phyloP scores from a whole-genome alignment of 2,329 filamentous ascomycete species.

The Aspergillus pseudotamarii region DNA sequence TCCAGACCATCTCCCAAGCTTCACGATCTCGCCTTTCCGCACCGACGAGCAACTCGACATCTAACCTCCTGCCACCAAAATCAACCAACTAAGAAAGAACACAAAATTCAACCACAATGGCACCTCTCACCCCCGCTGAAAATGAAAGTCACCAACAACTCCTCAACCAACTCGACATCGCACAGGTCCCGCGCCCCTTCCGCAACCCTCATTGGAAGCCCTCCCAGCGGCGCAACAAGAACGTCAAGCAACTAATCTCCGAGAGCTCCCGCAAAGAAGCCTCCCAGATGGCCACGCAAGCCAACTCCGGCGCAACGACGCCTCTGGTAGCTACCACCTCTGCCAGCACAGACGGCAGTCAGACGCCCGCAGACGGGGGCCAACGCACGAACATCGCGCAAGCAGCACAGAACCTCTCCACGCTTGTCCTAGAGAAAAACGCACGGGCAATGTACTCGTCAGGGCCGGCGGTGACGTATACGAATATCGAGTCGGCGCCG shows the following conservation, averaged over 20 bases:
- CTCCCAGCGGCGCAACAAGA: constrained; percentile 95
- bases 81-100: constrained; percentile 7
- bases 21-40: background rate
- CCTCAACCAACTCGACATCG: constrained; percentile 89
- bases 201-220: constrained; percentile 90
- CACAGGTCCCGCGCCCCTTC: constrained; percentile 83
- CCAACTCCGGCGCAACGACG: constrained; percentile 78
- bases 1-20: background rate
- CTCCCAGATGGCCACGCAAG: constrained; percentile 80
- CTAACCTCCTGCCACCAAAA: background rate
- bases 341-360: constrained; percentile 43
- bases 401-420: constrained; percentile 81
- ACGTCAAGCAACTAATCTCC: constrained; percentile 92
- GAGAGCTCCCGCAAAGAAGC: constrained; percentile 87
- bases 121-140: constrained; percentile 67
- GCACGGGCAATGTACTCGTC: constrained; percentile 48
- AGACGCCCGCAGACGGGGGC: constrained; percentile 50
- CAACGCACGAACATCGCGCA: constrained; percentile 73
- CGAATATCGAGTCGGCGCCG: constrained; percentile 93
- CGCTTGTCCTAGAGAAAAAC: constrained; percentile 85
- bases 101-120: constrained; percentile 47
- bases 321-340: constrained; percentile 50
- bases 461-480: constrained; percentile 82
- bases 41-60: background rate
- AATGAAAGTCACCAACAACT: constrained; percentile 84